Percentiles rank a stretch among this genome's conserved stretches.
Evolutionary conservation across 345 rosid species (phyloP).

Genomic region (Eucalyptus erythrocorys): DNA sequence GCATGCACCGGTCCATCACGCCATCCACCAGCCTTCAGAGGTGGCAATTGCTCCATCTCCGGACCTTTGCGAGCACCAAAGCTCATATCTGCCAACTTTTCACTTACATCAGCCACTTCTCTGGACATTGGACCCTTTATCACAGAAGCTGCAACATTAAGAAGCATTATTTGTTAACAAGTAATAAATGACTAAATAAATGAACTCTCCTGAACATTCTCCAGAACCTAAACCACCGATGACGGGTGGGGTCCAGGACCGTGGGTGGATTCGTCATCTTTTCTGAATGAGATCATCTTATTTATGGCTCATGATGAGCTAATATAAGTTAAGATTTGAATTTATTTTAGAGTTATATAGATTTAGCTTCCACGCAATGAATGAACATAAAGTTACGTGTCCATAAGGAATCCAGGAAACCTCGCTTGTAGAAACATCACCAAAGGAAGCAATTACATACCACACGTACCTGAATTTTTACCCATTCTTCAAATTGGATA

Average conservation of each 20-base stretch:
- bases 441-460: not conserved
- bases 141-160: conserved; percentile 8
- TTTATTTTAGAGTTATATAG: not conserved
- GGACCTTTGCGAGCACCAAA: not conserved
- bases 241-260: not conserved
- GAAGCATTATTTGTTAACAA: not conserved
- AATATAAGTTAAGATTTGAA: not conserved
- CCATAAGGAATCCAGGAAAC: not conserved
- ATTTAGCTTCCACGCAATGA: not conserved
- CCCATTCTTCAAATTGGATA: not conserved
- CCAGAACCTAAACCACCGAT: not conserved
- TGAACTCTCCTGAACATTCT: not conserved
- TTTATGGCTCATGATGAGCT: not conserved
- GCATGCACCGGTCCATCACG: conserved; percentile 18
- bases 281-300: not conserved
- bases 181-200: not conserved
- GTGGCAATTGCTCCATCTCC: not conserved
- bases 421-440: not conserved
- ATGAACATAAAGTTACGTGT: not conserved
- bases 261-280: not conserved
- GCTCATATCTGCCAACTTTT: not conserved
- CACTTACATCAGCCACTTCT: not conserved
- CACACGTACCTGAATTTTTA: not conserved
- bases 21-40: not conserved
- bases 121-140: conserved; percentile 8